phyloP scores from a whole-genome alignment of 176 grass and related monocot species.

The Raddia distichophylla region DNA sequence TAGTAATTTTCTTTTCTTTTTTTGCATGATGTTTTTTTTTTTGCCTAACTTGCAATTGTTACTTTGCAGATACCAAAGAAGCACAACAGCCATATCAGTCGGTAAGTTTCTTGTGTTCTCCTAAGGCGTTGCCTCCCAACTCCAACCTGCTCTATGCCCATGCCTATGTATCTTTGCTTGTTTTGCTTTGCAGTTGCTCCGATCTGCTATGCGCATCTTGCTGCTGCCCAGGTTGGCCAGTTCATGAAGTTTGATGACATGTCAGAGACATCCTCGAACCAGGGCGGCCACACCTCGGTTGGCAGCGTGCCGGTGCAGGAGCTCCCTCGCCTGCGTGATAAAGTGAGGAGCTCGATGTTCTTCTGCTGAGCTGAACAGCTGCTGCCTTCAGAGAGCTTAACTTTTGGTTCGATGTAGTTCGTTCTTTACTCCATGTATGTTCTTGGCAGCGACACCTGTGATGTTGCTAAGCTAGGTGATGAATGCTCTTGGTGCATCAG shows the following conservation, averaged over 20 bases:
- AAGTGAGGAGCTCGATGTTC: conserved; percentile 83
- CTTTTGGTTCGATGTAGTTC: neutral
- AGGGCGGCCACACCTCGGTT: conserved; percentile 44
- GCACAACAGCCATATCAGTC: conserved; percentile 90
- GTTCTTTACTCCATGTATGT: neutral
- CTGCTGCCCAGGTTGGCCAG: conserved; percentile 72
- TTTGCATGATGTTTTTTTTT: neutral
- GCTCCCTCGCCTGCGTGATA: conserved; percentile 75
- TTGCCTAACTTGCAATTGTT: neutral
- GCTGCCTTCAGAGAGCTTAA: too few species aligned
- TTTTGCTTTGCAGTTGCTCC: conserved; percentile 70
- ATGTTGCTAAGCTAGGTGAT: conserved; percentile 2
- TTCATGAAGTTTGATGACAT: conserved; percentile 90
- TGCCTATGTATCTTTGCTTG: neutral
- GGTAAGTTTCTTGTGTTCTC: conserved; percentile 46
- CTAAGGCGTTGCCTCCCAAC: neutral
- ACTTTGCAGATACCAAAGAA: conserved; percentile 77
- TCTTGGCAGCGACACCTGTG: neutral
- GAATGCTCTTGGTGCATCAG: neutral
- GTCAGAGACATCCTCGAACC: conserved; percentile 70
- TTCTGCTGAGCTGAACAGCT: conserved; percentile 59
- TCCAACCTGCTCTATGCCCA: neutral
- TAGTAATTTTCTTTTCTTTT: conserved; percentile 15
- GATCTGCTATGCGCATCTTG: conserved; percentile 79
- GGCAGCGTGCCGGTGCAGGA: conserved; percentile 58